Base-by-base conservation (phyloP, 768 basidiomycete species). In the Tephrocybe rancida region DNA sequence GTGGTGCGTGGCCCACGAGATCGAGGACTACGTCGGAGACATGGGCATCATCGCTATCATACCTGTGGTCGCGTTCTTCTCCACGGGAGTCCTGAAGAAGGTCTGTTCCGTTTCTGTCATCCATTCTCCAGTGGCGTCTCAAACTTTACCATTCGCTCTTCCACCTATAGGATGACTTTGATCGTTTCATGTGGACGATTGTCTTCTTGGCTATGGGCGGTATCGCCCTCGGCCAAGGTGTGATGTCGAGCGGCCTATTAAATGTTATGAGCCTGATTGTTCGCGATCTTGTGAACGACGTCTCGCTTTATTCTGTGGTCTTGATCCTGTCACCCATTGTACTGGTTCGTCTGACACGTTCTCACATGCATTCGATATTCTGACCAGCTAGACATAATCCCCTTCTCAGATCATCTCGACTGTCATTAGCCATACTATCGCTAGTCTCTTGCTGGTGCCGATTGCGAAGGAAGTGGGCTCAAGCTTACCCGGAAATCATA, bases 151-250 rank as follows among this genome's bases (percentile, higher is more conserved):
- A 27, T 49, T 51, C 32, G 60, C 26, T 56, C 18, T 44, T 51
- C 42, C 27, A 30, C 45, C 44, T 35, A 14, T 65, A 95, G 92
- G 92, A 93, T 55, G 94, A 97, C 70, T 98, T 96, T 68, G 93
- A 96, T 64, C 90, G 92, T 64, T 93, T 94, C 69, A 80, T 89
- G 52, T 96, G 95, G 95, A 88, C 88, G 6, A 93, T 96, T 50
- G 93, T 98, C 24, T 96, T 96, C 73, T 79, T 96, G 54, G 93
- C 94, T 3, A 99, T 98, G 97, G 96, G 96, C 21, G 97, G 97
- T 32, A 95, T 98, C 47, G 93, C 95, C 0, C 82, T 98, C 3
- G 97, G 97, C 50, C 90, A 96, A 62, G 95, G 95, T 5, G 96
- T 98, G 14, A 80, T 83, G 37, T 86, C 91, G 5, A 95, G 92